Conservation (phyloP, 1,284 basidiomycete species). For the Golubevia sp. region DNA sequence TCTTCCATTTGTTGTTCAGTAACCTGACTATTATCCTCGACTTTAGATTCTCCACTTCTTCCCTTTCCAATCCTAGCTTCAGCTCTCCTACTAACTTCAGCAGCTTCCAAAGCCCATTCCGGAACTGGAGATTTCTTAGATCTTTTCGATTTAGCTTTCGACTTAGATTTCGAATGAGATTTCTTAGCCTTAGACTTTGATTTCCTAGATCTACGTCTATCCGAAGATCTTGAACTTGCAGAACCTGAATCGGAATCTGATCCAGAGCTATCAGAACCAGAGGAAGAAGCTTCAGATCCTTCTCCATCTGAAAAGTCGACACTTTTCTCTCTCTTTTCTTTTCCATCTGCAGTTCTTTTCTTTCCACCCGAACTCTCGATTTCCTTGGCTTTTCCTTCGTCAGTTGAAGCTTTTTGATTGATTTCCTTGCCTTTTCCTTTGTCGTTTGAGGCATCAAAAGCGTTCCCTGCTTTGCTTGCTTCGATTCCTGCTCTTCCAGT, state of each 20-base stretch:
- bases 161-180: constrained; percentile 4
- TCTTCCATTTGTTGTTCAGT: constrained; percentile 48
- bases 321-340: not conserved
- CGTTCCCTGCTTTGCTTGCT: constrained; percentile 17
- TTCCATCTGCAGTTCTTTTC: not conserved
- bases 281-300: not conserved
- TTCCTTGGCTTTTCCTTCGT: not conserved
- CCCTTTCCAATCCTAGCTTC: not conserved
- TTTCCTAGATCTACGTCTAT: not conserved
- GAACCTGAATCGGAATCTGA: not conserved
- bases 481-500: constrained; percentile 54
- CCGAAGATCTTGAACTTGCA: not conserved
- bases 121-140: not conserved
- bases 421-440: constrained; percentile 3
- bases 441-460: not conserved
- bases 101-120: constrained; percentile 2
- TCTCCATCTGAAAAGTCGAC: not conserved
- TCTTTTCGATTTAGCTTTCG: not conserved
- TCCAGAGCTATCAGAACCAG: too few relatives aligned
- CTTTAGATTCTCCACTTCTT: constrained; percentile 2
- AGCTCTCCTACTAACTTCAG: constrained; percentile 1
- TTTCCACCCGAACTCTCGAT: not conserved
- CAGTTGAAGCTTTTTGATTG: too few relatives aligned
- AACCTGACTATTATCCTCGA: constrained; percentile 13
- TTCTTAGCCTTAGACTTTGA: not conserved